These are phyloP conservation scores for Gleditsia sinensis DNA, from an alignment of 306 rosid species.

Conservation along the genomic window DNA sequence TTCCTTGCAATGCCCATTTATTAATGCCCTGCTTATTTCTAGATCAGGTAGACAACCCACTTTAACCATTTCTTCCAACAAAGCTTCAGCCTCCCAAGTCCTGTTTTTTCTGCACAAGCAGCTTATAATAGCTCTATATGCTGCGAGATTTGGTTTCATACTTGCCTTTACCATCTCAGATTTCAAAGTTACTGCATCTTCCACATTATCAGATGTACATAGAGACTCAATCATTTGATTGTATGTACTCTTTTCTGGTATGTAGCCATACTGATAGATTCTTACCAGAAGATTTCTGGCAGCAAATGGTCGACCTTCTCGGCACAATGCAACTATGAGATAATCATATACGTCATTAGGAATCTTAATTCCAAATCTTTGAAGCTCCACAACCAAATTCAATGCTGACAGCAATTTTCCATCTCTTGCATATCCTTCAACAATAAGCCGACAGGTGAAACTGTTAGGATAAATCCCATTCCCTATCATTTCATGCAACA, in stretches of 20 bases:
- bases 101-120: slow-evolving; percentile 54
- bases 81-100: slow-evolving; percentile 56
- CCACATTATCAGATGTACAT: slow-evolving; percentile 49
- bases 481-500: slow-evolving; percentile 74
- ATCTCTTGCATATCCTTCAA: slow-evolving; percentile 69
- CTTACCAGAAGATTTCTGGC: slow-evolving; percentile 73
- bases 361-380: slow-evolving; percentile 50
- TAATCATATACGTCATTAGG: slow-evolving; percentile 52
- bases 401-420: slow-evolving; percentile 70
- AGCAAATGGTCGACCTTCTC: slow-evolving; percentile 77
- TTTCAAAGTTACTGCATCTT: slow-evolving; percentile 62
- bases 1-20: slow-evolving; percentile 69
- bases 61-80: slow-evolving; percentile 68
- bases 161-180: slow-evolving; percentile 46
- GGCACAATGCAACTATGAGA: slow-evolving; percentile 65
- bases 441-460: slow-evolving; percentile 61
- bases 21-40: slow-evolving; percentile 54
- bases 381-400: slow-evolving; percentile 77
- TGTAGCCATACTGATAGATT: slow-evolving; percentile 49
- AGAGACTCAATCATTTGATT: slow-evolving; percentile 58
- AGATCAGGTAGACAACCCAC: slow-evolving; percentile 58
- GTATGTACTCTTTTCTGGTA: slow-evolving; percentile 49
- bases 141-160: slow-evolving; percentile 43
- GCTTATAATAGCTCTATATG: slow-evolving; percentile 60
- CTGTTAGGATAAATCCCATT: slow-evolving; percentile 57